A percentile compares a stretch with the other conserved stretches of the same genome.
phyloP scores from a whole-genome alignment of 1,284 basidiomycete genomes.

The Sporisorium scitamineum region DNA sequence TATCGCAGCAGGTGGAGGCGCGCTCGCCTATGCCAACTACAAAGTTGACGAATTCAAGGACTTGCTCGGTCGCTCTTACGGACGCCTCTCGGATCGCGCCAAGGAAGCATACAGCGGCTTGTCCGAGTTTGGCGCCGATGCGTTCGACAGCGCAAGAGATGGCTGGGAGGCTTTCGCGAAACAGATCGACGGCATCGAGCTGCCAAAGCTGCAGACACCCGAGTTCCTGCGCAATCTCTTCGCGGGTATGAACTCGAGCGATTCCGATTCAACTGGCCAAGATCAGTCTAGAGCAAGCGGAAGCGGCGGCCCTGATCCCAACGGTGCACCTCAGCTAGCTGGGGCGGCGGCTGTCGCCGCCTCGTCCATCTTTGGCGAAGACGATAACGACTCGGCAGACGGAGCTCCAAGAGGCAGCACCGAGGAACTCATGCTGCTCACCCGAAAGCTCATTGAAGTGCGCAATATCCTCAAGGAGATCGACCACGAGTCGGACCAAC shows the following conservation, averaged over 20 bases:
- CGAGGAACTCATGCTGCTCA: slow-evolving; percentile 83
- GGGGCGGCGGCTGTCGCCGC: slow-evolving; percentile 55
- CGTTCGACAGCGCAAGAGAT: slow-evolving; percentile 47
- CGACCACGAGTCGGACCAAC: slow-evolving; percentile 82
- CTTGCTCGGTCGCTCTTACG: slow-evolving; percentile 42
- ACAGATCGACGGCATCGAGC: slow-evolving; percentile 41
- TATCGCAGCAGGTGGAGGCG: slow-evolving; percentile 60
- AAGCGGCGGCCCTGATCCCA: slow-evolving; percentile 29
- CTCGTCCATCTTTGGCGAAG: slow-evolving; percentile 43
- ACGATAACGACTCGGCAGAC: slow-evolving; percentile 19
- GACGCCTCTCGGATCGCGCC: slow-evolving; percentile 38
- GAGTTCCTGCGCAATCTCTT: slow-evolving; percentile 45
- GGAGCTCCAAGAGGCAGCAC: slow-evolving; percentile 26
- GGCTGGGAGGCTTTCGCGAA: slow-evolving; percentile 44
- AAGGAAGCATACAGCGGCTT: slow-evolving; percentile 50
- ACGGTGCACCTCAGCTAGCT: slow-evolving; percentile 23
- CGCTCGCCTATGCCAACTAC: slow-evolving; percentile 65
- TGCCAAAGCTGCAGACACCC: slow-evolving; percentile 49
- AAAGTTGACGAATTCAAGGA: slow-evolving; percentile 64
- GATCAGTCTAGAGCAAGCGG: slow-evolving; percentile 10
- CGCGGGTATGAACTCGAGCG: slow-evolving; percentile 13
- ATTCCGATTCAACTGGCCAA: slow-evolving; percentile 11
- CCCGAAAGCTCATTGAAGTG: slow-evolving; percentile 95
- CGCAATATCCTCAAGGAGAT: slow-evolving; percentile 91
- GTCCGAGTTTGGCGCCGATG: slow-evolving; percentile 50